Base-by-base conservation (phyloP, 768 basidiomycete genomes). In the Flagelloscypha sp. region DNA sequence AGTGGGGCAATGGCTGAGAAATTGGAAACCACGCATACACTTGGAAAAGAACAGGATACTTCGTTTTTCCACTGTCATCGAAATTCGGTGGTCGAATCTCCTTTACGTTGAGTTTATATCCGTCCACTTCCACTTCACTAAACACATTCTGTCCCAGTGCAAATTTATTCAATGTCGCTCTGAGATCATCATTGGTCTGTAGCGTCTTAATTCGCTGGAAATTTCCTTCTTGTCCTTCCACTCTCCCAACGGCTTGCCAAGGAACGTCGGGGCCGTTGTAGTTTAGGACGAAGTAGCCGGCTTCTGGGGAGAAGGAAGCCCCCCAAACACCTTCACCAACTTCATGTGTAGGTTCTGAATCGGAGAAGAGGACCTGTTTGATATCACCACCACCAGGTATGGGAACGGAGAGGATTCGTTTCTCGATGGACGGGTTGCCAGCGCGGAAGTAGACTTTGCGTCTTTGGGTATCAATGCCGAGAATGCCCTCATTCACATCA, bases 51-150 rank as follows among this genome's bases (percentile, higher is more conserved):
- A 97, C 90, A 1, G 95, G 87, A 51, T 99, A 98, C 55, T 94
- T 92, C 7, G 84, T 88, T 28, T 86, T 77, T n/a, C 95, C 95
- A 15, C 88, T 83, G 48, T 85, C 80, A 48, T 99, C 95, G 79
- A 98, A 85, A 40, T 74, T 70, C 4, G 90, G 89, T 12, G 95
- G 95, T 11, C 88, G 76, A 46, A 94, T 73, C 61, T 97, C 93
- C 50, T 84, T 71, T 37, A 86, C 84, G 55, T 95, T 95, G 37
- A 97, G 63, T 49, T 88, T n/a, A 89, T 92, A 47, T 20, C n/a
- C n/a, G n/a, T n/a, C n/a, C n/a, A n/a, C n/a, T n/a, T n/a, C n/a
- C n/a, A n/a, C n/a, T n/a, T n/a, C n/a, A n/a, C n/a, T n/a, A n/a
- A n/a, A n/a, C n/a, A n/a, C n/a, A n/a, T n/a, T n/a, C n/a, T n/a